Percentiles rank a stretch among this genome's conserved stretches.
Conservation (phyloP, 1,284 basidiomycete species). For the Bjerkandera adusta region DNA sequence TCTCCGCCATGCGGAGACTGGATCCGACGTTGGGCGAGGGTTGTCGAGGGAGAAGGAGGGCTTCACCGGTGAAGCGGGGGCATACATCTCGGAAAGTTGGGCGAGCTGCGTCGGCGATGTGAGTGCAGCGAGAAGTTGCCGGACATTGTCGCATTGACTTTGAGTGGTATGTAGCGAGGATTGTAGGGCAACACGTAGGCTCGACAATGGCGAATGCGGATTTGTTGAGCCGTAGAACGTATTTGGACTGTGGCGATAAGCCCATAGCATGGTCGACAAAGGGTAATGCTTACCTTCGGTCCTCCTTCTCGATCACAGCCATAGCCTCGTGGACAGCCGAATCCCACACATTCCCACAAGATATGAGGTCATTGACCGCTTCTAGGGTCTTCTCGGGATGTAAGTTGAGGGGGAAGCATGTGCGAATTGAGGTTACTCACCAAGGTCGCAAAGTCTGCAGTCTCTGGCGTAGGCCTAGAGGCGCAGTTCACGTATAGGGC, state of each 20-base stretch:
- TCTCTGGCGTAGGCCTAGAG: constrained; percentile 35
- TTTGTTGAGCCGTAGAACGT: constrained; percentile 38
- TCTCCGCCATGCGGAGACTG: constrained; percentile 27
- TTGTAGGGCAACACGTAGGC: constrained; percentile 66
- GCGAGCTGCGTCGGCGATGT: constrained; percentile 65
- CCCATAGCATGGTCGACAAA: constrained; percentile 7
- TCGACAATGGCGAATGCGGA: constrained; percentile 50
- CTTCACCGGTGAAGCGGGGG: constrained; percentile 63
- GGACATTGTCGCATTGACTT: constrained; percentile 75
- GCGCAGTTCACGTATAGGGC: constrained; percentile 41
- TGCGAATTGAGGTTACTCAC: constrained; percentile 37
- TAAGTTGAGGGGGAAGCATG: neutral
- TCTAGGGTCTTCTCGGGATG: constrained; percentile 49
- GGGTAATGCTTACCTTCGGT: constrained; percentile 48
- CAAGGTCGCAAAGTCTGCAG: constrained; percentile 47
- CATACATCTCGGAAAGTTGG: constrained; percentile 82
- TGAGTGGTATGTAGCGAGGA: constrained; percentile 72
- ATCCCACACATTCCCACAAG: constrained; percentile 69
- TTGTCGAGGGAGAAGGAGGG: constrained; percentile 36
- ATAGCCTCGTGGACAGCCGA: constrained; percentile 67
- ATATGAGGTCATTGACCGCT: constrained; percentile 61
- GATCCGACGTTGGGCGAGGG: constrained; percentile 42
- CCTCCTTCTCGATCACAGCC: constrained; percentile 62
- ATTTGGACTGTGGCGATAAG: constrained; percentile 20
- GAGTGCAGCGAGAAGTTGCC: constrained; percentile 71